phyloP scores from a whole-genome alignment of 1,139 yeast species.

The Candida gigantensis region DNA sequence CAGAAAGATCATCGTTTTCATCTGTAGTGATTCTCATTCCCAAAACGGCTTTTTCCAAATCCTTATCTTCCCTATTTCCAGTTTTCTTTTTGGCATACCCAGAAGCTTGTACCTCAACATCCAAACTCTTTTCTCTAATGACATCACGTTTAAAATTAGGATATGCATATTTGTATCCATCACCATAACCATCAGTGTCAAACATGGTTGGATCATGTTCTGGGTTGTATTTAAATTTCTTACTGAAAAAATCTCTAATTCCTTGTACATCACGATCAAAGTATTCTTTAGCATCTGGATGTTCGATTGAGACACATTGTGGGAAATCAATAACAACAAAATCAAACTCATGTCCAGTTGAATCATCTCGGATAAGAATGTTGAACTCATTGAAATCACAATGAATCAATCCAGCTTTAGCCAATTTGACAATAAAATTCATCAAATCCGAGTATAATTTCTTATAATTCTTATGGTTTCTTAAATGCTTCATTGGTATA shows the following conservation, averaged over 20 bases:
- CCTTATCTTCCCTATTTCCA: constrained; percentile 51
- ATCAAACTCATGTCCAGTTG: constrained; percentile 53
- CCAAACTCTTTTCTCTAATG: constrained; percentile 65
- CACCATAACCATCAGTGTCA: constrained; percentile 78
- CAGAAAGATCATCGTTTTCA: constrained; percentile 34
- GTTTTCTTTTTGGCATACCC: constrained; percentile 78
- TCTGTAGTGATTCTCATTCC: constrained; percentile 52
- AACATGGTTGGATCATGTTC: constrained; percentile 62
- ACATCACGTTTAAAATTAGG: constrained; percentile 83
- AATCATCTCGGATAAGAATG: constrained; percentile 75
- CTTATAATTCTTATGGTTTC: constrained; percentile 66
- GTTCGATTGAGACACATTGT: constrained; percentile 93
- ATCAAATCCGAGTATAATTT: constrained; percentile 80
- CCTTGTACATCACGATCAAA: constrained; percentile 93
- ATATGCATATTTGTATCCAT: constrained; percentile 73
- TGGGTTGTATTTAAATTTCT: constrained; percentile 75
- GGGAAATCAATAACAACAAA: constrained; percentile 97
- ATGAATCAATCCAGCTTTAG: constrained; percentile 87
- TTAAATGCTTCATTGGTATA: constrained; percentile 81
- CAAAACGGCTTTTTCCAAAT: constrained; percentile 73
- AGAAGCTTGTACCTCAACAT: constrained; percentile 84
- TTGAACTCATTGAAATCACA: constrained; percentile 98
- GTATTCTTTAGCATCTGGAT: constrained; percentile 81
- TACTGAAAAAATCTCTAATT: constrained; percentile 76
- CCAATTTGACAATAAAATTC: constrained; percentile 82